Evolutionary conservation across 1,284 basidiomycete genomes (phyloP).

Genomic region (Microbotryum scabiosae): DNA sequence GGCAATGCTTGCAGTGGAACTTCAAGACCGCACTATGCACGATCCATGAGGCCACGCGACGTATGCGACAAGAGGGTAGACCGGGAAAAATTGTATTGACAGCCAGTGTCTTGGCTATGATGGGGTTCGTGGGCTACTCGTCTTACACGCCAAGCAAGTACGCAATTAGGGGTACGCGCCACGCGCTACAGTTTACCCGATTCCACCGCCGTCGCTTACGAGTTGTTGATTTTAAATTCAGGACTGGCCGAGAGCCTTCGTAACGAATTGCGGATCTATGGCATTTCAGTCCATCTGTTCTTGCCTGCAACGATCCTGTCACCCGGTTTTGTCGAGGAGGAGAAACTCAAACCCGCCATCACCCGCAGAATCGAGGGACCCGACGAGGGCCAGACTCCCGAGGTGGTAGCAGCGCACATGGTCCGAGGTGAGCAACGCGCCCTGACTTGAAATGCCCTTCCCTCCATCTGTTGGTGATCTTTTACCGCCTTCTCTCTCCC

Average conservation of each 20-base stretch:
- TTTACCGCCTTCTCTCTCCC: neutral
- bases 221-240: slow-evolving; percentile 35
- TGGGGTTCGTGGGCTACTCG: slow-evolving; percentile 73
- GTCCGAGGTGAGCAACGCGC: slow-evolving; percentile 50
- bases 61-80: slow-evolving; percentile 55
- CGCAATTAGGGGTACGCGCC: slow-evolving; percentile 64
- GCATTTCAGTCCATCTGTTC: slow-evolving; percentile 72
- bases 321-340: slow-evolving; percentile 71
- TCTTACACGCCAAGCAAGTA: slow-evolving; percentile 83
- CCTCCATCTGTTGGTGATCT: no score
- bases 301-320: slow-evolving; percentile 78
- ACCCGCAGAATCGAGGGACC: slow-evolving; percentile 71
- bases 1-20: slow-evolving; percentile 45
- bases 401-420: slow-evolving; percentile 56
- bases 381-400: slow-evolving; percentile 60
- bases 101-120: slow-evolving; percentile 70
- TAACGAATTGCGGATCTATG: slow-evolving; percentile 70
- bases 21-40: slow-evolving; percentile 59
- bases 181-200: no score
- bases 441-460: no score
- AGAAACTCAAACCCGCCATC: slow-evolving; percentile 69
- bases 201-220: neutral
- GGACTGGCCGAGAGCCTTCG: slow-evolving; percentile 79
- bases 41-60: slow-evolving; percentile 60
- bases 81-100: slow-evolving; percentile 69